Percentiles rank a stretch among this genome's conserved stretches.
Conservation (phyloP, 768 basidiomycete genomes). For the Termitomyces sp. region DNA sequence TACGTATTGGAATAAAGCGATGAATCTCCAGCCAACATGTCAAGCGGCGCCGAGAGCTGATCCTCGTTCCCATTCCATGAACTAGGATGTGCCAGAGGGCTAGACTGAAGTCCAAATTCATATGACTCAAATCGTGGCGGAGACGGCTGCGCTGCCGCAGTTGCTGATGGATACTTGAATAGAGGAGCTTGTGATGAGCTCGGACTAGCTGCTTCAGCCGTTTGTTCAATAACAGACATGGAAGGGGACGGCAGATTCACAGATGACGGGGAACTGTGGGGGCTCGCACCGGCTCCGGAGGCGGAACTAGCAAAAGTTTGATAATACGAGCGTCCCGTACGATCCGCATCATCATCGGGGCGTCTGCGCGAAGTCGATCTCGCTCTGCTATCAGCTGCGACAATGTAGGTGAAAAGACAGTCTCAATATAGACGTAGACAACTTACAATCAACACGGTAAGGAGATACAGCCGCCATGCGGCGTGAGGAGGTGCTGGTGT, state of each 20-base stretch:
- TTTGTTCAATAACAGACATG: slow-evolving; percentile 42
- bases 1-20: slow-evolving; percentile 40
- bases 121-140: slow-evolving; percentile 51
- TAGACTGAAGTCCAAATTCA: slow-evolving; percentile 39
- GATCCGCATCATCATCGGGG: slow-evolving; percentile 56
- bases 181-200: slow-evolving; percentile 38
- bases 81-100: slow-evolving; percentile 30
- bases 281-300: slow-evolving; percentile 40
- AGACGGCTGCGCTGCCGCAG: slow-evolving; percentile 47
- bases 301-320: slow-evolving; percentile 54
- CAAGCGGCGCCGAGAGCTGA: slow-evolving; percentile 29
- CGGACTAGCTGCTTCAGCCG: slow-evolving; percentile 49
- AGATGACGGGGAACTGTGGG: slow-evolving; percentile 74
- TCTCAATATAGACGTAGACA: not conserved
- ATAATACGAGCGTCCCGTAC: slow-evolving; percentile 36
- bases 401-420: slow-evolving; percentile 10
- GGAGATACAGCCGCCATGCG: slow-evolving; percentile 56
- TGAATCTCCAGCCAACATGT: slow-evolving; percentile 39
- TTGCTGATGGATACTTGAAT: slow-evolving; percentile 36
- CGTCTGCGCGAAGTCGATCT: slow-evolving; percentile 73
- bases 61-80: slow-evolving; percentile 41
- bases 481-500: slow-evolving; percentile 43
- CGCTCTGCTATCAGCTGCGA: slow-evolving; percentile 54
- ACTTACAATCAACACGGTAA: slow-evolving; percentile 61
- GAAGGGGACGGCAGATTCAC: slow-evolving; percentile 67